phyloP scores from a whole-genome alignment of 225 moss, liverwort and hornwort genomes.

The Physcomitrium patens region DNA sequence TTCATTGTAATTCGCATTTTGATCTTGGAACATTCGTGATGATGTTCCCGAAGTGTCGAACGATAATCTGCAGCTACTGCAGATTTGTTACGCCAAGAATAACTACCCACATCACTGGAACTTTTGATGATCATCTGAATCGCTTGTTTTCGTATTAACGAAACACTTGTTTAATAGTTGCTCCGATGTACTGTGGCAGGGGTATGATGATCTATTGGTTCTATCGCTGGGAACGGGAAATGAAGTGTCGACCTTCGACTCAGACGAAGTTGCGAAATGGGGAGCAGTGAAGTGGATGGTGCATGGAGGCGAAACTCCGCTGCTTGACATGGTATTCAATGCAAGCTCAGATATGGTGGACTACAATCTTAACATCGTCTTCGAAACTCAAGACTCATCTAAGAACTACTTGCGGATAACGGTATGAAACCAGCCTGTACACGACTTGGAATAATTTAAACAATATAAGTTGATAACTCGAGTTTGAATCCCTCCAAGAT shows the following conservation, averaged over 20 bases:
- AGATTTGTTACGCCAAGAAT: background rate
- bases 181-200: conserved; percentile 33
- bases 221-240: conserved; percentile 63
- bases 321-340: conserved; percentile 64
- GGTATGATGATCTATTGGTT: conserved; percentile 62
- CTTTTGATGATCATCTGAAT: background rate
- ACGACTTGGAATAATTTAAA: too few relatives aligned
- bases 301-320: conserved; percentile 57
- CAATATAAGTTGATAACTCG: too few relatives aligned
- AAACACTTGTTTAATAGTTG: conserved; percentile 4
- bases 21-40: conserved; percentile 13
- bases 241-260: conserved; percentile 37
- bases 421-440: conserved; percentile 34
- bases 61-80: background rate
- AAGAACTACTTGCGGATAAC: conserved; percentile 61
- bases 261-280: conserved; percentile 58
- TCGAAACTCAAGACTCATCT: conserved; percentile 53
- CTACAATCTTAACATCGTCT: conserved; percentile 56
- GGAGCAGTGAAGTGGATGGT: conserved; percentile 58
- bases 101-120: background rate
- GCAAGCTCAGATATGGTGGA: conserved; percentile 71
- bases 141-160: background rate
- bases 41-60: background rate
- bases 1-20: background rate
- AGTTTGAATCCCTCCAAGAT: background rate